Evolutionary conservation across 495 filamentous ascomycete genomes (phyloP).

Genomic region (Halenospora varia): DNA sequence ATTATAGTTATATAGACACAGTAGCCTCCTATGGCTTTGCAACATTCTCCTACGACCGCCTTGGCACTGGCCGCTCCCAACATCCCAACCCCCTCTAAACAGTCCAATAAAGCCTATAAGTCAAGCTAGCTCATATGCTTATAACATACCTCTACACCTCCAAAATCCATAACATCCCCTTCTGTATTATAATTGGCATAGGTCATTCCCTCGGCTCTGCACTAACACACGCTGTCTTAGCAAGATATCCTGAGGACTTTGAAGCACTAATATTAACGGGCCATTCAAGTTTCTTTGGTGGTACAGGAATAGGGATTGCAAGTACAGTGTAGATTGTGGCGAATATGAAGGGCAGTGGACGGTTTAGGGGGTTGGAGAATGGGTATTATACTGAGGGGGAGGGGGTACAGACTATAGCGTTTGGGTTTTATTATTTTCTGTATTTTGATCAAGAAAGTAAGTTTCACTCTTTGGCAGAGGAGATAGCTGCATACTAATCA

Average conservation of each 20-base stretch:
- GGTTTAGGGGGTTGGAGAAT: too few relatives aligned
- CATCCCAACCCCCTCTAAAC: constrained; percentile 17
- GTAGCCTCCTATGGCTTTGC: constrained; percentile 32
- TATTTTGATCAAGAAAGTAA: too few relatives aligned
- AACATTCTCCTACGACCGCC: constrained; percentile 39
- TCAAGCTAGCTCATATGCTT: constrained; percentile 35
- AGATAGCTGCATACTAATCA: too few relatives aligned
- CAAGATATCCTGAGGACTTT: constrained; percentile 27
- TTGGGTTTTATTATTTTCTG: too few relatives aligned
- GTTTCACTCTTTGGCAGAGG: too few relatives aligned
- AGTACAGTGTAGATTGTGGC: too few relatives aligned
- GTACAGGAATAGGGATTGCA: too few relatives aligned
- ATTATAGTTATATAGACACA: constrained; percentile 23
- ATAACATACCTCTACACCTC: constrained; percentile 27
- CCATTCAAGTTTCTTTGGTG: too few relatives aligned
- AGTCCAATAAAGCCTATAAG: constrained; percentile 33
- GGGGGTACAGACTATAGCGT: too few relatives aligned
- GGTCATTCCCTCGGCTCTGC: constrained; percentile 36
- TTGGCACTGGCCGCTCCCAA: constrained; percentile 32
- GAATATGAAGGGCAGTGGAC: too few relatives aligned
- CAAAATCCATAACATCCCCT: constrained; percentile 16
- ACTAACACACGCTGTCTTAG: constrained; percentile 24
- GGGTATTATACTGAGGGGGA: too few relatives aligned
- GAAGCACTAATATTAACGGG: too few relatives aligned
- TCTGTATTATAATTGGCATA: constrained; percentile 35